Evolutionary conservation across 108 stramenopile genomes (phyloP).

Genomic region (Skeletonema menzelii): DNA sequence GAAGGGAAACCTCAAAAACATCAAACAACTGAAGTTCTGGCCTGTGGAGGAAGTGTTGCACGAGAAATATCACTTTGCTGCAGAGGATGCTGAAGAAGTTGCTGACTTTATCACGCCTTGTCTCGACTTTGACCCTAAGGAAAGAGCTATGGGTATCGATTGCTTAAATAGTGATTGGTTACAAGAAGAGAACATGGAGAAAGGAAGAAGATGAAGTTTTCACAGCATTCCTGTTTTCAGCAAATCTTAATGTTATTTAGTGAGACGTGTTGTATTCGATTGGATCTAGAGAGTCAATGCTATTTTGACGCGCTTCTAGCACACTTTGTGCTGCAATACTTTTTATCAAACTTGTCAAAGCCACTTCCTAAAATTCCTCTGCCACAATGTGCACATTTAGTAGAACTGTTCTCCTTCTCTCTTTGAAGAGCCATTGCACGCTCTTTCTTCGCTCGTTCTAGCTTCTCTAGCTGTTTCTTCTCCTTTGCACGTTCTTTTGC

Average conservation of each 20-base stretch:
- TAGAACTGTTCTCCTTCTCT: slow-evolving; percentile 31
- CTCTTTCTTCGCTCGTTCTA: slow-evolving; percentile 16
- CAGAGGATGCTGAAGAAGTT: slow-evolving; percentile 80
- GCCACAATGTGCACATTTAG: slow-evolving; percentile 51
- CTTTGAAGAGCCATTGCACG: slow-evolving; percentile 23
- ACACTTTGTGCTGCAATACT: slow-evolving; percentile 61
- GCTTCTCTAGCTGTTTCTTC: slow-evolving; percentile 37
- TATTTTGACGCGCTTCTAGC: slow-evolving; percentile 27
- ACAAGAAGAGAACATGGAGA: slow-evolving; percentile 34
- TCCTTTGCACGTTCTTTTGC: slow-evolving; percentile 55
- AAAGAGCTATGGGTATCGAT: slow-evolving; percentile 81
- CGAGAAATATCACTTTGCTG: slow-evolving; percentile 90
- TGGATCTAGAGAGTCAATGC: not conserved
- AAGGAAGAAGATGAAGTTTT: slow-evolving; percentile 8
- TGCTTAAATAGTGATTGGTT: slow-evolving; percentile 88
- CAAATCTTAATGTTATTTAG: slow-evolving; percentile 11
- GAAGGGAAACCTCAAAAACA: slow-evolving; percentile 95
- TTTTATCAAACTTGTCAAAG: slow-evolving; percentile 55
- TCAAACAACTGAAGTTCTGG: slow-evolving; percentile 98
- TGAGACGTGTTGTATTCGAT: slow-evolving; percentile 4
- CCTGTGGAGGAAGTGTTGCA: slow-evolving; percentile 90
- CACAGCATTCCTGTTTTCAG: not conserved
- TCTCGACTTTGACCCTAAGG: slow-evolving; percentile 85
- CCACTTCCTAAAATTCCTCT: slow-evolving; percentile 55
- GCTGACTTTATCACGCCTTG: slow-evolving; percentile 86